Evolutionary conservation across 331 rosid genomes (phyloP), one percentile per base, ranked within the genome.

Genomic region (Malus hybrid): DNA sequence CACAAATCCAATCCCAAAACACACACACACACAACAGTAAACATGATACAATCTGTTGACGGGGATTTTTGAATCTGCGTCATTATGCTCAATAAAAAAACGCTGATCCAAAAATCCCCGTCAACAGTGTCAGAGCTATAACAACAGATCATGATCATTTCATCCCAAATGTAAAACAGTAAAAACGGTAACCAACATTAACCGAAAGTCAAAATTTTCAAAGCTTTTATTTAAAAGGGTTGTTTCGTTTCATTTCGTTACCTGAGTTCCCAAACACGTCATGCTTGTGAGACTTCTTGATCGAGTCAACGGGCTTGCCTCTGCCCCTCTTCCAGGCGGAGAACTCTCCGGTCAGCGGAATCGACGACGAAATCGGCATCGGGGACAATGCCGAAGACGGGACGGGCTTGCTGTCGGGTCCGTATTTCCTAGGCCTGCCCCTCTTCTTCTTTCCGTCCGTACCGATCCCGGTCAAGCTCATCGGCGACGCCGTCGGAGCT

Each of bases 351-450:
- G 95, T 85, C 79, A 94, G 88, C 3, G 96, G 99, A 79, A 94
- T 88, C 20, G 97, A 92, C 1, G 97, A 67, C 11, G 99, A 94
- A 72, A 94, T 94, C 42, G 99, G 99, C 99, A 94, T 92, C 64
- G 99, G 99, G 5, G 99, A 92, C 80, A 92, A 63, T 48, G 97
- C 87, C 71, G 76, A n/a, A 12, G 85, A 59, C 57, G 9, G 57
- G 11, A 74, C 63, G 1, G 78, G 6, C 72, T 20, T 68, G 70
- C 7, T 76, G 27, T 82, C 94, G 0, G 93, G 88, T 3, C 87
- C 96, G 73, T 85, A 90, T 80, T 94, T 94, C 59, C 93, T 85
- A 42, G 99, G 99, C 80, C 99, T 83, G 8, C 99, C 99, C 67
- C 99, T 90, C 78, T 88, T 94, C 88, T 94, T 94, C 87, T 94